phyloP scores from a whole-genome alignment of 2,329 filamentous ascomycete genomes.

The Verticillium albo-atrum region DNA sequence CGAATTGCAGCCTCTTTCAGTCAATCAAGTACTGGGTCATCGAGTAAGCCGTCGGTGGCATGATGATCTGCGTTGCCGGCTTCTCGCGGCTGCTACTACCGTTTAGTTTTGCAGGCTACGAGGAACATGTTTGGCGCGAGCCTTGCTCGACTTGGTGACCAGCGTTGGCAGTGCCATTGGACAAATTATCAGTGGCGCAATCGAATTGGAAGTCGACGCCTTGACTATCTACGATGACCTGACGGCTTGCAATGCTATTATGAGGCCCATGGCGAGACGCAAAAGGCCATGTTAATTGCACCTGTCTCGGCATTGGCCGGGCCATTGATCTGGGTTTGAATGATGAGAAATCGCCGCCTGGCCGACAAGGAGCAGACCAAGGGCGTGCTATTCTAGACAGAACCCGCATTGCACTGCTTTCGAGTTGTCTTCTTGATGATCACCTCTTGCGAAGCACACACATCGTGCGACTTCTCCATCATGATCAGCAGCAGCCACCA shows the following conservation, averaged over 20 bases:
- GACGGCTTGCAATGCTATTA: slow-evolving; percentile 34
- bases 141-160: slow-evolving; percentile 23
- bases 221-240: slow-evolving; percentile 13
- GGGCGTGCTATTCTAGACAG: slow-evolving; percentile 6
- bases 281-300: slow-evolving; percentile 33
- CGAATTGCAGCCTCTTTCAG: slow-evolving; percentile 5
- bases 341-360: slow-evolving; percentile 9
- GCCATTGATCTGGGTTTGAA: slow-evolving; percentile 4
- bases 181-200: slow-evolving; percentile 21
- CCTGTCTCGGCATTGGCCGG: slow-evolving; percentile 2
- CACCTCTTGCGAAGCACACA: too few species aligned
- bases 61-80: slow-evolving; percentile 42
- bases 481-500: too few species aligned
- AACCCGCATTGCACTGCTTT: neutral
- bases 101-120: slow-evolving; percentile 44
- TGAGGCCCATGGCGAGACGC: slow-evolving; percentile 42
- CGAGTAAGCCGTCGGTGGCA: slow-evolving; percentile 33
- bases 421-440: too few species aligned
- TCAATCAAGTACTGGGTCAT: slow-evolving; percentile 14
- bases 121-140: slow-evolving; percentile 34
- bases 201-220: slow-evolving; percentile 4
- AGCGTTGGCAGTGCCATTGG: slow-evolving; percentile 27
- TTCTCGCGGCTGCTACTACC: slow-evolving; percentile 52
- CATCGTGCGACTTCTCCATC: too few species aligned
- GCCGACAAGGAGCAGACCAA: slow-evolving; percentile 7